phyloP scores from a whole-genome alignment of 2,329 filamentous ascomycete genomes.

The Chalara sp. region DNA sequence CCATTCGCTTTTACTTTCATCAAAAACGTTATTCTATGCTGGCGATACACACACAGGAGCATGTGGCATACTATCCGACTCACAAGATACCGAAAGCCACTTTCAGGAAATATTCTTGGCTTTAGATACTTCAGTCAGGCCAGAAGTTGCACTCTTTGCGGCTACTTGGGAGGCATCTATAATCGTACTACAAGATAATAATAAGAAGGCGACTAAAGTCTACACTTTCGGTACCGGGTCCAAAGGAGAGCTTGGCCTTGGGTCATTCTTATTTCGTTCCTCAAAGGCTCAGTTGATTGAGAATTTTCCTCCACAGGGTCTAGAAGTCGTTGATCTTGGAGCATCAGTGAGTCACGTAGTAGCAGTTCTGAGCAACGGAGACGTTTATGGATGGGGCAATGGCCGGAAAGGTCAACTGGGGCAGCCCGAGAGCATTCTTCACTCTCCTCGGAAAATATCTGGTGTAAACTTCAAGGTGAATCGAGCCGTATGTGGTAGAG shows the following conservation, averaged over 20 bases:
- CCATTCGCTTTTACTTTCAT: slow-evolving; percentile 70
- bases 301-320: slow-evolving; percentile 56
- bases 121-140: slow-evolving; percentile 21
- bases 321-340: slow-evolving; percentile 55
- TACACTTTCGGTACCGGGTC: slow-evolving; percentile 59
- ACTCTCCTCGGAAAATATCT: slow-evolving; percentile 54
- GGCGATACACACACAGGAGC: slow-evolving; percentile 53
- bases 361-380: slow-evolving; percentile 64
- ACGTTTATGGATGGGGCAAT: slow-evolving; percentile 83
- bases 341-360: slow-evolving; percentile 76
- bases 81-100: slow-evolving; percentile 3
- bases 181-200: slow-evolving; percentile 43
- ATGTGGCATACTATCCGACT: slow-evolving; percentile 35
- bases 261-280: slow-evolving; percentile 42
- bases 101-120: slow-evolving; percentile 16
- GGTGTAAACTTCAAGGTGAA: slow-evolving; percentile 53
- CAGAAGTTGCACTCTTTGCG: slow-evolving; percentile 35
- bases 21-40: slow-evolving; percentile 55
- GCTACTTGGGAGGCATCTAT: slow-evolving; percentile 77
- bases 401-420: slow-evolving; percentile 82
- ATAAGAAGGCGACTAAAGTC: slow-evolving; percentile 40
- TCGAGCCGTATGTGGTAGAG: slow-evolving; percentile 70
- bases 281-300: slow-evolving; percentile 42
- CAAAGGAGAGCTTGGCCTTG: slow-evolving; percentile 68
- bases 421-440: slow-evolving; percentile 42